phyloP scores from a whole-genome alignment of 352 stramenopile genomes.

The Phytopythium litorale region DNA sequence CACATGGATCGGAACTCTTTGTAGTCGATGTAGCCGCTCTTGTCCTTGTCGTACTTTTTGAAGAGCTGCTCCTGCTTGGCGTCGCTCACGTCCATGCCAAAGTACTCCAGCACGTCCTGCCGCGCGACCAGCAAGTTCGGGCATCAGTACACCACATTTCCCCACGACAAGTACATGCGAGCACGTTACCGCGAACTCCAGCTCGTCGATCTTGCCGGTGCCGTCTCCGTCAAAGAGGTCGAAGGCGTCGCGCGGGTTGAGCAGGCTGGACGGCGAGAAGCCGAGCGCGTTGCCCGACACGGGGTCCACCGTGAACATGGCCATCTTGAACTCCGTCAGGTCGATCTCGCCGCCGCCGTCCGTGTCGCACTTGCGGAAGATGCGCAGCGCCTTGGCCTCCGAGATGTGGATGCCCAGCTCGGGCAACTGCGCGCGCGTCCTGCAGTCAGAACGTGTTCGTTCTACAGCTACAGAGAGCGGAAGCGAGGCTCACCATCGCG shows the following conservation, averaged over 20 bases:
- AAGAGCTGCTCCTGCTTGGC: constrained; percentile 91
- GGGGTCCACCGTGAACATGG: constrained; percentile 90
- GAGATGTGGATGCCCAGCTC: constrained; percentile 86
- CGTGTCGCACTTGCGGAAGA: constrained; percentile 90
- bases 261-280: constrained; percentile 79
- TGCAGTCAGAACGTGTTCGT: constrained; percentile 10
- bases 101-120: constrained; percentile 91
- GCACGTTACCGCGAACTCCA: constrained; percentile 87
- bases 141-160: neutral
- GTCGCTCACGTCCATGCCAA: constrained; percentile 86
- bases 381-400: constrained; percentile 85
- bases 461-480: neutral
- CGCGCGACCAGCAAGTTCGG: neutral
- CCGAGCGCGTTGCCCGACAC: constrained; percentile 72
- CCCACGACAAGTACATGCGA: neutral
- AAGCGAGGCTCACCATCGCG: constrained; percentile 53
- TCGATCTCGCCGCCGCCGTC: constrained; percentile 90
- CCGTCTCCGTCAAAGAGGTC: constrained; percentile 90
- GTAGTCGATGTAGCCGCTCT: constrained; percentile 91
- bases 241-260: constrained; percentile 88
- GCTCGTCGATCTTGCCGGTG: constrained; percentile 89
- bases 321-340: constrained; percentile 92
- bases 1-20: constrained; percentile 93
- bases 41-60: constrained; percentile 91
- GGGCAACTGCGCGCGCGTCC: constrained; percentile 66